Percentiles rank a stretch among this genome's conserved stretches.
Evolutionary conservation across 129 eudicot species (phyloP).

Genomic region (Apium graveolens): DNA sequence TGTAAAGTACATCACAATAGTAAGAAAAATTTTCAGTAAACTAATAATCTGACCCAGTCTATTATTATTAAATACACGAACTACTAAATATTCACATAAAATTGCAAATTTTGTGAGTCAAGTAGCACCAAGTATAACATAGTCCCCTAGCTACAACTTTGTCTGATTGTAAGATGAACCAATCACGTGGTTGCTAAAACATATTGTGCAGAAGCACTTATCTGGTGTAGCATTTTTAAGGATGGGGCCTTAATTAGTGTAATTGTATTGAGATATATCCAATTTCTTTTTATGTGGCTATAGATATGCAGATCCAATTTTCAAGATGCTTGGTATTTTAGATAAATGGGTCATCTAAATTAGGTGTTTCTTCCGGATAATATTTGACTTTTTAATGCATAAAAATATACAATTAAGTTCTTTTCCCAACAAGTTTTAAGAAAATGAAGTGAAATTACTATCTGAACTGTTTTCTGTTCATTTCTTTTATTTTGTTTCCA

Average conservation of each 20-base stretch:
- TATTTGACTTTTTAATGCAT: too few species aligned
- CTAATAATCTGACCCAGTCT: too few species aligned
- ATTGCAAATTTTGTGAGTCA: neutral
- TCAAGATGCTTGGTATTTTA: constrained; percentile 22
- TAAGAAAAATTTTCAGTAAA: neutral
- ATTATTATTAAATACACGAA: too few species aligned
- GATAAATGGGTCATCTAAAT: neutral
- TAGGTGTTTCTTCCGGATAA: too few species aligned
- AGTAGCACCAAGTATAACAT: neutral
- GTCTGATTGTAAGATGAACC: neutral
- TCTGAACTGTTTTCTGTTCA: too few species aligned
- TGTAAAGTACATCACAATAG: neutral
- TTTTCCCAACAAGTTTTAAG: too few species aligned
- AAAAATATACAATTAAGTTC: too few species aligned
- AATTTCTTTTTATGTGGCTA: constrained; percentile 6
- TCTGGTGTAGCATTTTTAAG: neutral
- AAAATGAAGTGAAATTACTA: neutral
- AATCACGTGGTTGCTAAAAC: neutral
- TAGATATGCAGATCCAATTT: constrained; percentile 16
- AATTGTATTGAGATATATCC: constrained; percentile 6
- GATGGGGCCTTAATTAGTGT: constrained; percentile 12
- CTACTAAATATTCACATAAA: too few species aligned
- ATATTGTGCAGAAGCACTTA: neutral
- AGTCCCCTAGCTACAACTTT: neutral
- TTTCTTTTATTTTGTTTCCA: too few species aligned